Percentiles rank a stretch among this genome's conserved stretches.
These are phyloP conservation scores for Vicia sativa DNA, from an alignment of 306 rosid species.

Conservation along the genomic window DNA sequence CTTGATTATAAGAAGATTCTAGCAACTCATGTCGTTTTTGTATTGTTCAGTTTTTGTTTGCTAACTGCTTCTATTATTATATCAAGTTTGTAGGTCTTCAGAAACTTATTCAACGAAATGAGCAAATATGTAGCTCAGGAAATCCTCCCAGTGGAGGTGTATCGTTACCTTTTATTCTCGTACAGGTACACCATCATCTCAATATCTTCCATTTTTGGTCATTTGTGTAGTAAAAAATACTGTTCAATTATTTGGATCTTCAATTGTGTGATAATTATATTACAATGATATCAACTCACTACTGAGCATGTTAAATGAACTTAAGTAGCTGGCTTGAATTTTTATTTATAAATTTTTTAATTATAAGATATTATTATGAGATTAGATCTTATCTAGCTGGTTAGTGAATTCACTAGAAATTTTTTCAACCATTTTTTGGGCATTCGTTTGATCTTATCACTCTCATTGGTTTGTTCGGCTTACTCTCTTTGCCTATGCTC, in stretches of 20 bases:
- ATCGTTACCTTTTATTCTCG: slow-evolving; percentile 92
- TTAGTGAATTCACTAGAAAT: neutral
- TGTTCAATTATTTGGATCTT: slow-evolving; percentile 28
- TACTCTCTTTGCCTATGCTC: slow-evolving; percentile 9
- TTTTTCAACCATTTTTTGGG: neutral
- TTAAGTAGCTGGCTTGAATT: slow-evolving; percentile 17
- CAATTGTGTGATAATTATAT: slow-evolving; percentile 3
- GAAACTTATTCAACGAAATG: slow-evolving; percentile 85
- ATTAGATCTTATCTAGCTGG: slow-evolving; percentile 9
- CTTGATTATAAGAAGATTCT: slow-evolving; percentile 15
- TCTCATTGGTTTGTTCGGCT: slow-evolving; percentile 11
- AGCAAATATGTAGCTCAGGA: slow-evolving; percentile 78
- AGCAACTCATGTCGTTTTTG: neutral
- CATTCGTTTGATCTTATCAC: slow-evolving; percentile 1
- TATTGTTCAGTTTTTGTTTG: slow-evolving; percentile 26
- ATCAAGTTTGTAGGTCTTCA: slow-evolving; percentile 86
- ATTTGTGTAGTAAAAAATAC: slow-evolving; percentile 19
- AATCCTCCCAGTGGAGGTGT: slow-evolving; percentile 94
- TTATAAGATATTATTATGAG: neutral
- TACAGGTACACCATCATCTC: slow-evolving; percentile 67
- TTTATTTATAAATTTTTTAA: slow-evolving; percentile 7
- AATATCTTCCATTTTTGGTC: slow-evolving; percentile 22
- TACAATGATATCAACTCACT: slow-evolving; percentile 8
- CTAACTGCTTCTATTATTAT: slow-evolving; percentile 46
- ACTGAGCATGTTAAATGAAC: slow-evolving; percentile 15